Evolutionary conservation across 192 early-diverging fungal genomes (phyloP), one percentile per base, ranked within the genome.

Genomic region (Linnemannia schmuckeri): DNA sequence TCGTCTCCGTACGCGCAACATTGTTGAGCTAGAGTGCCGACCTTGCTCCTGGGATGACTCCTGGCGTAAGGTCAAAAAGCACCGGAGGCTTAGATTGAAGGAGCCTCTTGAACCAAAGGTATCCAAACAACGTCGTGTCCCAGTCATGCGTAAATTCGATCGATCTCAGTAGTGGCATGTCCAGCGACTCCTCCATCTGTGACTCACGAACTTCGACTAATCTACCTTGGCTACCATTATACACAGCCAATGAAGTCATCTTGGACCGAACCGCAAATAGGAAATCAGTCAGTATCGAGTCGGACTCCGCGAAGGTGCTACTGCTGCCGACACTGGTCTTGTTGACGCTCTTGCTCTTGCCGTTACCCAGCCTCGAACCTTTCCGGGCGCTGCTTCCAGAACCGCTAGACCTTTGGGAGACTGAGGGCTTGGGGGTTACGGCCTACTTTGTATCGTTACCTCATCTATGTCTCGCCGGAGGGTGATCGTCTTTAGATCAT

Each of bases 31-130:
- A 24, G 20, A n/a, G 18, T n/a, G 72, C 24, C 42, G 72, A 12
- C 41, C 13, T 27, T 73, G 72, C 7, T 47, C 40, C 40, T 73
- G 42, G n/a, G 9, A 40, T 44, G 40, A 4, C n/a, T 73, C 35
- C 41, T 73, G 41, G 17, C n/a, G 72, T 0, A 8, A 44, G 38
- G 2, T 4, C 44, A 37, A 46, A 52, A 42, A 61, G 10, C 9
- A 15, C 18, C 4, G 37, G 8, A 24, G 54, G 54, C 79, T 80
- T 80, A 61, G 44, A 80, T 33, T 30, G 41, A 2, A 80, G 22
- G 8, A 80, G 24, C 72, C 61, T 18, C 57, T 18, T 6, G 44
- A 80, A 27, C 79, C 79, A 80, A 6, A 30, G n/a, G 30, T 66
- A 41, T 10, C 74, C 72, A 13, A 68, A 24, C 35, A 80, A 15